Percentiles rank a stretch among this genome's conserved stretches.
Conservation (phyloP, 805 yeast genomes). For the Metahyphopichia silvanorum region DNA sequence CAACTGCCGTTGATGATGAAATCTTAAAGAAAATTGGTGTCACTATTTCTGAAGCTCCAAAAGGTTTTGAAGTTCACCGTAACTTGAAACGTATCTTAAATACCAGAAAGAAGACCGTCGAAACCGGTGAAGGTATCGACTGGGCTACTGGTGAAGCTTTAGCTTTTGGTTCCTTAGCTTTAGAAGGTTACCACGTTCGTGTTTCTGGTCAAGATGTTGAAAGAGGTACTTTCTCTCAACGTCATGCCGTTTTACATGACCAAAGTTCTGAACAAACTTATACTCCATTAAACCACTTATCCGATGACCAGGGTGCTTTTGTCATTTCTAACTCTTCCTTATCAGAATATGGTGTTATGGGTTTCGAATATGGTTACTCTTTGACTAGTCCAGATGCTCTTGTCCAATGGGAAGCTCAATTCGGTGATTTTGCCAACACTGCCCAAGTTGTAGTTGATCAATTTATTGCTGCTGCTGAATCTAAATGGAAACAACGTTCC, state of each 20-base stretch:
- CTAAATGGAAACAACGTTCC: slow-evolving; percentile 98
- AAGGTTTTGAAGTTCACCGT: slow-evolving; percentile 84
- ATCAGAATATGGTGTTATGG: slow-evolving; percentile 99
- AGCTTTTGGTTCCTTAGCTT: slow-evolving; percentile 87
- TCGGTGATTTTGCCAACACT: slow-evolving; percentile 99
- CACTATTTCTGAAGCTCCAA: slow-evolving; percentile 80
- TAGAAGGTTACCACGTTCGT: slow-evolving; percentile 96
- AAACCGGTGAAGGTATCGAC: slow-evolving; percentile 90
- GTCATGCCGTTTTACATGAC: slow-evolving; percentile 97
- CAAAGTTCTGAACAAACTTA: slow-evolving; percentile 80
- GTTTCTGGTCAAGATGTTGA: slow-evolving; percentile 99
- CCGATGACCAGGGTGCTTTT: slow-evolving; percentile 80
- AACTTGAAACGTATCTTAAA: slow-evolving; percentile 92
- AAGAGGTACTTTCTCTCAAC: slow-evolving; percentile 99
- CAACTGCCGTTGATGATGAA: slow-evolving; percentile 80
- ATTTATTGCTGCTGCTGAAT: slow-evolving; percentile 94
- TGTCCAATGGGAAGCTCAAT: slow-evolving; percentile 99
- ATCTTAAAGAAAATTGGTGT: slow-evolving; percentile 76
- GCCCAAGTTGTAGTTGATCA: slow-evolving; percentile 98
- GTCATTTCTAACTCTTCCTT: slow-evolving; percentile 90
- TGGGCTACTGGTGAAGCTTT: slow-evolving; percentile 99
- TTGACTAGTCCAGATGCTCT: slow-evolving; percentile 95
- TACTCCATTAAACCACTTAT: slow-evolving; percentile 80
- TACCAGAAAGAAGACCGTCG: slow-evolving; percentile 81
- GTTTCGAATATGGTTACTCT: slow-evolving; percentile 98